These are phyloP conservation scores for Saturnispora hagleri DNA, from an alignment of 805 yeast species.

Conservation along the genomic window DNA sequence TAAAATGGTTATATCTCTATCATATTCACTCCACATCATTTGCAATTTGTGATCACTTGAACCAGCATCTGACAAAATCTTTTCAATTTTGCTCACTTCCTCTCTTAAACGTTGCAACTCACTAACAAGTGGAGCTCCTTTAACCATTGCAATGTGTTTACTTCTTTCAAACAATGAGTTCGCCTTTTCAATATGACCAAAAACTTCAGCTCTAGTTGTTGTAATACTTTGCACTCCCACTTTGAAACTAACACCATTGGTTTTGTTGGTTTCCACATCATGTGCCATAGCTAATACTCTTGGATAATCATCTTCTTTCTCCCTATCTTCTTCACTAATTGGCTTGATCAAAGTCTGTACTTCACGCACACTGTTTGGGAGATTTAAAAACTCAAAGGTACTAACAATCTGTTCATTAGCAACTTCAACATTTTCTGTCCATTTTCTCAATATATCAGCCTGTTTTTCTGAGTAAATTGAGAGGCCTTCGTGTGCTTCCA, in stretches of 20 bases:
- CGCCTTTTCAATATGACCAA: neutral
- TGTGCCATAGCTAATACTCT: conserved; percentile 32
- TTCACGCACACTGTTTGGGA: conserved; percentile 58
- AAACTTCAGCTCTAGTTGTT: neutral
- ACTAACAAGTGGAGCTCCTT: neutral
- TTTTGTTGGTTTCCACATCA: conserved; percentile 18
- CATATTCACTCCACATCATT: conserved; percentile 35
- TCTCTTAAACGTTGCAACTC: conserved; percentile 31
- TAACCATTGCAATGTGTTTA: conserved; percentile 27
- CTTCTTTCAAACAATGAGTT: conserved; percentile 21
- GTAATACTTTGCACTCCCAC: neutral
- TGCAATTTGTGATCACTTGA: conserved; percentile 48
- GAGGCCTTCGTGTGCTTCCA: conserved; percentile 77
- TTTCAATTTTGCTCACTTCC: conserved; percentile 47
- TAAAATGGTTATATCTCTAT: conserved; percentile 36
- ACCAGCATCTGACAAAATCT: conserved; percentile 52
- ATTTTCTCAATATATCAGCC: conserved; percentile 63
- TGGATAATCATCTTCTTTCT: conserved; percentile 30
- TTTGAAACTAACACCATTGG: neutral
- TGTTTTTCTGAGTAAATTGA: conserved; percentile 86
- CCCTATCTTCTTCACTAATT: conserved; percentile 14
- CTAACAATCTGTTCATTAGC: conserved; percentile 73
- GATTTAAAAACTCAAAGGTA: conserved; percentile 68
- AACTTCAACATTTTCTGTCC: conserved; percentile 64
- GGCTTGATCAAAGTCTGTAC: conserved; percentile 31